A percentile compares a stretch with the other conserved stretches of the same genome.
These are phyloP conservation scores for Phytophthora pistaciae DNA, from an alignment of 352 stramenopile genomes.

Conservation along the genomic window DNA sequence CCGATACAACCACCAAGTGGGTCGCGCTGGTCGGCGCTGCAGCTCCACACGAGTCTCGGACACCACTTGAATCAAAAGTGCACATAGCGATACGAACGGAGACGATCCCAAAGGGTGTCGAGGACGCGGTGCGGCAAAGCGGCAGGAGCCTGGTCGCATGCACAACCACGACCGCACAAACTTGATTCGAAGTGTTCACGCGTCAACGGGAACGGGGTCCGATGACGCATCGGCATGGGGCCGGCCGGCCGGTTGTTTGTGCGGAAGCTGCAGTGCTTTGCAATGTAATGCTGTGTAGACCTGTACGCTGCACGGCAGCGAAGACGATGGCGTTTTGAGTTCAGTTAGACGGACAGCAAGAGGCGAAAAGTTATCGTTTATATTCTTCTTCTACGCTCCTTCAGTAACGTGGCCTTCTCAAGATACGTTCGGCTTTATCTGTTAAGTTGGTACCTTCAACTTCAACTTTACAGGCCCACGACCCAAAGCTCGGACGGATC, in stretches of 20 bases:
- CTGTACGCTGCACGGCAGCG: neutral
- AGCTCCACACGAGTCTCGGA: neutral
- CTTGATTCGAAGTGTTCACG: slow-evolving; percentile 17
- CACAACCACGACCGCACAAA: slow-evolving; percentile 21
- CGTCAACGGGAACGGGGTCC: slow-evolving; percentile 5
- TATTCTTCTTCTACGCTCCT: neutral
- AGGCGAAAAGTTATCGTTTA: neutral
- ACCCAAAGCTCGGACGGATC: slow-evolving; percentile 5
- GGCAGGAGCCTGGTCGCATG: slow-evolving; percentile 7
- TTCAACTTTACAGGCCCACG: slow-evolving; percentile 9
- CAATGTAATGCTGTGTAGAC: neutral
- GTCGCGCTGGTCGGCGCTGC: neutral
- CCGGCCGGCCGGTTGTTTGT: neutral
- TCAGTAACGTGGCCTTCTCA: neutral
- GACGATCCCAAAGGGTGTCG: neutral
- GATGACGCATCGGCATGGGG: slow-evolving; percentile 3
- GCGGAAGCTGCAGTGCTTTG: too few species aligned
- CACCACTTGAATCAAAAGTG: slow-evolving; percentile 38
- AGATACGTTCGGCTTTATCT: neutral
- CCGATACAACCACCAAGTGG: slow-evolving; percentile 32
- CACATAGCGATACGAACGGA: slow-evolving; percentile 31
- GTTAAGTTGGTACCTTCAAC: neutral
- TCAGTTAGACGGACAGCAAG: neutral
- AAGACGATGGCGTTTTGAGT: neutral
- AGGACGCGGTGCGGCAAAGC: neutral